Evolutionary conservation across 805 yeast species (phyloP).

Genomic region (Kluyveromyces starmeri): DNA sequence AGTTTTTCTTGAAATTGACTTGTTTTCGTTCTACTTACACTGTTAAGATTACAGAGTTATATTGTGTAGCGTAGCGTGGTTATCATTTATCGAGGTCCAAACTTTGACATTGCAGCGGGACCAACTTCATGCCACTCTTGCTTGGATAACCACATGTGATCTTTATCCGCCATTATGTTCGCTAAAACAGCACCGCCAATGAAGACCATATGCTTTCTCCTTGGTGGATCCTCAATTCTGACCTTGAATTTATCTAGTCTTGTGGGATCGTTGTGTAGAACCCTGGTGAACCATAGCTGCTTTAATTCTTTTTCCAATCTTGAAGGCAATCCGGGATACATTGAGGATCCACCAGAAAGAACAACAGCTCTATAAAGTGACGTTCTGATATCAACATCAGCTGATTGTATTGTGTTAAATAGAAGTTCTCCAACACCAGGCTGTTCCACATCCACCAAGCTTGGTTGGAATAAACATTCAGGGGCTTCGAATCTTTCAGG

Average conservation of each 20-base stretch:
- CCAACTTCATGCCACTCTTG: slow-evolving; percentile 99
- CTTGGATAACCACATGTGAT: slow-evolving; percentile 94
- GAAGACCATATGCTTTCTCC: slow-evolving; percentile 98
- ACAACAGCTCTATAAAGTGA: slow-evolving; percentile 87
- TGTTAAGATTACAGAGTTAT: too few species aligned
- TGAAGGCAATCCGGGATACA: slow-evolving; percentile 98
- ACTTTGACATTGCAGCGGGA: slow-evolving; percentile 68
- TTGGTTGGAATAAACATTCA: slow-evolving; percentile 93
- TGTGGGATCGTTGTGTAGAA: slow-evolving; percentile 76
- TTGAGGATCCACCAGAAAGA: slow-evolving; percentile 93
- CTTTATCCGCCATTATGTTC: slow-evolving; percentile 95
- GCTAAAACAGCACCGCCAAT: slow-evolving; percentile 98
- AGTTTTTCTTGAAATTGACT: too few species aligned
- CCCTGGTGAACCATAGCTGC: slow-evolving; percentile 89
- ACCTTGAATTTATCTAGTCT: slow-evolving; percentile 89
- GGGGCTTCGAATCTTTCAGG: slow-evolving; percentile 96
- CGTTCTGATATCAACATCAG: slow-evolving; percentile 88
- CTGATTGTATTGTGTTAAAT: slow-evolving; percentile 87
- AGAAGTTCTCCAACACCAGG: slow-evolving; percentile 93
- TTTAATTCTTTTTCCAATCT: slow-evolving; percentile 92
- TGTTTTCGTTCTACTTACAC: too few species aligned
- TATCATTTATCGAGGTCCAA: slow-evolving; percentile 77
- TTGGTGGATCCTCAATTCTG: slow-evolving; percentile 95
- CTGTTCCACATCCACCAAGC: slow-evolving; percentile 89
- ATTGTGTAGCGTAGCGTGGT: too few species aligned